Evolutionary conservation across 139 green algal species (phyloP).

Genomic region (Pleodorina starrii): DNA sequence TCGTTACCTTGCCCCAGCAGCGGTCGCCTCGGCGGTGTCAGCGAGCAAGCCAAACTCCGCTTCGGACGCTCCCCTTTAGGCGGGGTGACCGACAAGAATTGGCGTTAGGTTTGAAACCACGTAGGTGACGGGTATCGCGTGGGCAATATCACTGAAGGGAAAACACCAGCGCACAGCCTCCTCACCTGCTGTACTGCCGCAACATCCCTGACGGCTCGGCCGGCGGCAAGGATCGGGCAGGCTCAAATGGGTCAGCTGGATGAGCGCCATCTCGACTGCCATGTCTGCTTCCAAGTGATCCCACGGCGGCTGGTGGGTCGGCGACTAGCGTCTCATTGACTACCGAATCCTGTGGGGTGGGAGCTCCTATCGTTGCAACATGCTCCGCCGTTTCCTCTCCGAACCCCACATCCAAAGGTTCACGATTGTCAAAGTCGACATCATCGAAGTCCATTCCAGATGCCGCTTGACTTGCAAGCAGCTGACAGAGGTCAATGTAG

Average conservation of each 20-base stretch:
- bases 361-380: not conserved
- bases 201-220: constrained; percentile 5
- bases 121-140: too few relatives aligned
- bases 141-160: too few relatives aligned
- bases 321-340: not conserved
- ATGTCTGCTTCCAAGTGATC: not conserved
- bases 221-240: not conserved
- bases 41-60: too few relatives aligned
- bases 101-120: too few relatives aligned
- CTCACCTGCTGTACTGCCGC: constrained; percentile 12
- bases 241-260: not conserved
- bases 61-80: too few relatives aligned
- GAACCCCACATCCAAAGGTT: not conserved
- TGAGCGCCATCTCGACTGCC: not conserved
- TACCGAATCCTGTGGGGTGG: not conserved
- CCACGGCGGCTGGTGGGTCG: not conserved
- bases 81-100: too few relatives aligned
- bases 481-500: not conserved
- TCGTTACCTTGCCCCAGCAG: too few relatives aligned
- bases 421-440: not conserved
- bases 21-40: too few relatives aligned
- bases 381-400: not conserved
- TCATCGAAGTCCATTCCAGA: constrained; percentile 13
- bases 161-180: too few relatives aligned
- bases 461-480: too few relatives aligned